These are phyloP conservation scores for Fusarium proliferatum DNA, from an alignment of 2,329 filamentous ascomycete species.

Conservation along the genomic window DNA sequence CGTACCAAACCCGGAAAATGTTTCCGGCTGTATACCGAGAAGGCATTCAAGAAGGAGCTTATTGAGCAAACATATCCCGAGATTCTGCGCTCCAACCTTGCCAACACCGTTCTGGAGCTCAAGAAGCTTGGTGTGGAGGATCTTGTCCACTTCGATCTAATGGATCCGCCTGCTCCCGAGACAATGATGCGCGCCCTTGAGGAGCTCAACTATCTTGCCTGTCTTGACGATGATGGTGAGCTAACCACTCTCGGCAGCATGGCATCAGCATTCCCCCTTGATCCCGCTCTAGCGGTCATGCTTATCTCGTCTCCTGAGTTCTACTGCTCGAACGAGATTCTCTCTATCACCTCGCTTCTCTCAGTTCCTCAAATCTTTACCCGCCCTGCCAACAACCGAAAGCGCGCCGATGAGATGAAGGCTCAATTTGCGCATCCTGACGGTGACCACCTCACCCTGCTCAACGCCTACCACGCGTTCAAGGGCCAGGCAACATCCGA, in stretches of 20 bases:
- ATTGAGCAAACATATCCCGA: conserved; percentile 98
- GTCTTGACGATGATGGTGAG: conserved; percentile 95
- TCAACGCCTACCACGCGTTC: conserved; percentile 99
- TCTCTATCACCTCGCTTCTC: conserved; percentile 92
- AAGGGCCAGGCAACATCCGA: conserved; percentile 72
- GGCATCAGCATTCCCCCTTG: conserved; percentile 94
- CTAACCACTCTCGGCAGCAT: conserved; percentile 86
- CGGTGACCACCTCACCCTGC: conserved; percentile 93
- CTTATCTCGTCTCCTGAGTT: conserved; percentile 97
- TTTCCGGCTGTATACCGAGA: conserved; percentile 95
- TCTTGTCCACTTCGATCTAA: conserved; percentile 96
- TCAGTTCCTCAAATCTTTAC: conserved; percentile 96
- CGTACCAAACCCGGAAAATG: conserved; percentile 98
- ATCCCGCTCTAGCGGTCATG: conserved; percentile 96
- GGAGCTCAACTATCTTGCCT: conserved; percentile 96
- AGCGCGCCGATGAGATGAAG: conserved; percentile 98
- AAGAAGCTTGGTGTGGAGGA: conserved; percentile 98
- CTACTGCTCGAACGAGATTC: conserved; percentile 97
- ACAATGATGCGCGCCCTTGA: conserved; percentile 98
- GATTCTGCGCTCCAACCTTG: conserved; percentile 92
- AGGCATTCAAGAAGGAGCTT: conserved; percentile 95
- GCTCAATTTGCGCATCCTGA: conserved; percentile 90
- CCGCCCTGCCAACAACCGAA: conserved; percentile 84
- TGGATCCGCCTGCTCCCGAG: conserved; percentile 97
- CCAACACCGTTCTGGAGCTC: conserved; percentile 93